These are phyloP conservation scores for Aspergillus tubingensis DNA, from an alignment of 2,329 filamentous ascomycete genomes.

Conservation along the genomic window DNA sequence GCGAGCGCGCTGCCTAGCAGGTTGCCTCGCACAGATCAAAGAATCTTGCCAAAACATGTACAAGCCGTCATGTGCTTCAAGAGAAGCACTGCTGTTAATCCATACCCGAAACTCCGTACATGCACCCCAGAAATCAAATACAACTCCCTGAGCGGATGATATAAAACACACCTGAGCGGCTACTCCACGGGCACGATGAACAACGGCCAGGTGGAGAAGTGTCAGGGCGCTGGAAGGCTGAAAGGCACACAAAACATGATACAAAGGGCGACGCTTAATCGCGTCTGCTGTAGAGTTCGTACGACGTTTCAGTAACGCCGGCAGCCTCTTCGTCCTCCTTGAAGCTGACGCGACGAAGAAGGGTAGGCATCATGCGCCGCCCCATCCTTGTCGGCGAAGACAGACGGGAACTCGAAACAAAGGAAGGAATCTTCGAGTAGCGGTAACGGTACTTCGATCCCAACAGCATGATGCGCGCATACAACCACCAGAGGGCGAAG, in stretches of 20 bases:
- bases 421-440: slow-evolving; percentile 35
- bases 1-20: slow-evolving; percentile 20
- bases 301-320: slow-evolving; percentile 37
- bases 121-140: slow-evolving; percentile 19
- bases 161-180: slow-evolving; percentile 21
- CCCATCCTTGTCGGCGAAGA: slow-evolving; percentile 39
- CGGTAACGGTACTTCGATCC: slow-evolving; percentile 44
- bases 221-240: slow-evolving; percentile 21
- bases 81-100: slow-evolving; percentile 25
- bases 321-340: slow-evolving; percentile 45
- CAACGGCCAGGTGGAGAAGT: slow-evolving; percentile 28
- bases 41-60: slow-evolving; percentile 29
- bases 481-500: slow-evolving; percentile 53
- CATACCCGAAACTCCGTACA: slow-evolving; percentile 29
- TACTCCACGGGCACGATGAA: slow-evolving; percentile 22
- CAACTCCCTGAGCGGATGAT: slow-evolving; percentile 7
- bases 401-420: slow-evolving; percentile 29
- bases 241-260: slow-evolving; percentile 11
- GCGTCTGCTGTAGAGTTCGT: slow-evolving; percentile 39
- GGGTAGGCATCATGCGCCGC: slow-evolving; percentile 36
- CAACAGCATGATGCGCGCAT: slow-evolving; percentile 49
- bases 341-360: slow-evolving; percentile 42
- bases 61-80: slow-evolving; percentile 22
- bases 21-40: slow-evolving; percentile 21
- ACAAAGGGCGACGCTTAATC: slow-evolving; percentile 26